Conservation (phyloP, 1,139 yeast genomes). For the Suhomyces wounanorum region DNA sequence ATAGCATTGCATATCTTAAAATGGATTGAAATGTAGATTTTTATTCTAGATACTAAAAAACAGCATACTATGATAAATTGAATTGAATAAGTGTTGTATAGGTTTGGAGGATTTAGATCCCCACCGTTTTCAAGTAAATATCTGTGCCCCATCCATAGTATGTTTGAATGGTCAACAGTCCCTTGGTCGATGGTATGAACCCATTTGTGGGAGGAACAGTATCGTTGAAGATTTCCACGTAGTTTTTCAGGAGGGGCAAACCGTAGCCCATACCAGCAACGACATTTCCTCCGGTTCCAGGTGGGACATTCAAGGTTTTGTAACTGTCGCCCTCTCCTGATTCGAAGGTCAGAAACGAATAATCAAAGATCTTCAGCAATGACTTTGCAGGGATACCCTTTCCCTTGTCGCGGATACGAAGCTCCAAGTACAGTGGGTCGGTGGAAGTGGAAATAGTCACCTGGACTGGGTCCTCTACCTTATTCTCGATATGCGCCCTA, state of each 20-base stretch:
- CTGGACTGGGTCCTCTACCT: conserved; percentile 59
- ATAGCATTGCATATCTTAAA: too few species aligned
- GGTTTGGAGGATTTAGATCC: conserved; percentile 12
- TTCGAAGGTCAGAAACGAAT: conserved; percentile 79
- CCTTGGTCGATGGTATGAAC: conserved; percentile 37
- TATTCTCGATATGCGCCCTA: conserved; percentile 79
- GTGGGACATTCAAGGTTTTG: conserved; percentile 66
- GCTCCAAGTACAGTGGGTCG: conserved; percentile 47
- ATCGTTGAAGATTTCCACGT: conserved; percentile 48
- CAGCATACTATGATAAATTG: too few species aligned
- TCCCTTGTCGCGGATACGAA: conserved; percentile 83
- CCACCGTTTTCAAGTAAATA: conserved; percentile 42
- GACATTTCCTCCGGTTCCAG: conserved; percentile 68
- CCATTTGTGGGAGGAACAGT: conserved; percentile 24
- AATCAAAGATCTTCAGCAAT: conserved; percentile 72
- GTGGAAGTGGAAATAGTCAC: conserved; percentile 65
- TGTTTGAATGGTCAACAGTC: conserved; percentile 75
- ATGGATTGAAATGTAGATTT: too few species aligned
- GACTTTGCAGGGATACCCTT: conserved; percentile 78
- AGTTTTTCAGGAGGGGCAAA: conserved; percentile 71
- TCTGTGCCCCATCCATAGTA: conserved; percentile 81
- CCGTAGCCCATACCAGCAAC: conserved; percentile 99
- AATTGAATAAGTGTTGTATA: too few species aligned
- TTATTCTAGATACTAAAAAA: background rate
- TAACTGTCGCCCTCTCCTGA: conserved; percentile 58